phyloP scores from a whole-genome alignment of 1,284 basidiomycete genomes.

The Fomes fomentarius region DNA sequence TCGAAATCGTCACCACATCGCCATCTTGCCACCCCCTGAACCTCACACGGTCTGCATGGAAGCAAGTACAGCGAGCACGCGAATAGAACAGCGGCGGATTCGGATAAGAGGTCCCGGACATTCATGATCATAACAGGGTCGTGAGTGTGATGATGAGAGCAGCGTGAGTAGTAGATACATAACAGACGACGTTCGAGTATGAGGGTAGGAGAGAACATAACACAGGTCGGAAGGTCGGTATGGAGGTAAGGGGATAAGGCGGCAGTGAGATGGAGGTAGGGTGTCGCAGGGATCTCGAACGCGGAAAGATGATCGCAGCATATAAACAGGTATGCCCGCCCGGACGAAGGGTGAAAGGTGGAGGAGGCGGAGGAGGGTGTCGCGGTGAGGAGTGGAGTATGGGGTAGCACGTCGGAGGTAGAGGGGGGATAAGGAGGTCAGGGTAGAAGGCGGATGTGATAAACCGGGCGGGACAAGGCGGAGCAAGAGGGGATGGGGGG shows the following conservation, averaged over 20 bases:
- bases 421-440: background rate
- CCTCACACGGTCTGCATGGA: background rate
- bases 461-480: background rate
- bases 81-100: slow-evolving; percentile 10
- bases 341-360: background rate
- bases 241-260: background rate
- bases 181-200: background rate
- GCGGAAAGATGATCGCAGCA: background rate
- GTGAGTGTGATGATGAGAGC: slow-evolving; percentile 20
- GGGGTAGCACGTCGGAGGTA: background rate
- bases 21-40: too few species aligned
- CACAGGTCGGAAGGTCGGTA: too few species aligned
- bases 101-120: too few species aligned
- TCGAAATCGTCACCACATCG: too few species aligned
- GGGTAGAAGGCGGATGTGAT: background rate
- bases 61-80: background rate
- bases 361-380: background rate
- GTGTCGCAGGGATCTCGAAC: slow-evolving; percentile 7
- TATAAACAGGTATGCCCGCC: background rate
- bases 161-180: slow-evolving; percentile 19
- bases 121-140: slow-evolving; percentile 24
- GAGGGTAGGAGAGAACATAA: background rate
- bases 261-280: slow-evolving; percentile 2
- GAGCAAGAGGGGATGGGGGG: background rate
- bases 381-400: background rate